These are phyloP conservation scores for Apiotrichum akiyoshidainum DNA, from an alignment of 1,284 basidiomycete genomes.

Conservation along the genomic window DNA sequence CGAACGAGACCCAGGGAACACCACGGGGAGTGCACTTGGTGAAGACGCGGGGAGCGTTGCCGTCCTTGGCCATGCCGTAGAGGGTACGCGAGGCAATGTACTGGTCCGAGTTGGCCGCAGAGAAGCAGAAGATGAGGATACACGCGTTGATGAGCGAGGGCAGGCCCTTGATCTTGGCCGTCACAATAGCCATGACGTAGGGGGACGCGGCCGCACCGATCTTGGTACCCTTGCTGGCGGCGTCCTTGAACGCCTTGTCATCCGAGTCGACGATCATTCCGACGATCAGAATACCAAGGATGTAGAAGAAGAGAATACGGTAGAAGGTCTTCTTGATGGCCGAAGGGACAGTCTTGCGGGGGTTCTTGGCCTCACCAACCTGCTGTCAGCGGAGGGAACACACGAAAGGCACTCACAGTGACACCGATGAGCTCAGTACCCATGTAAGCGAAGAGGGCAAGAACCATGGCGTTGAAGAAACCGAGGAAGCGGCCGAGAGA, in stretches of 20 bases:
- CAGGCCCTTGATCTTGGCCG: constrained; percentile 52
- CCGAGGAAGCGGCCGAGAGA: constrained; percentile 37
- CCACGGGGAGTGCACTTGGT: constrained; percentile 49
- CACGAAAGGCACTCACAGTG: constrained; percentile 33
- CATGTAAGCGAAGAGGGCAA: constrained; percentile 54
- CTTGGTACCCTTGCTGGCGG: background rate
- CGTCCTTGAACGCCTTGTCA: constrained; percentile 9
- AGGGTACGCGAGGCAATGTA: constrained; percentile 57
- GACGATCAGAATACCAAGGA: constrained; percentile 56
- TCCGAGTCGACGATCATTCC: constrained; percentile 58
- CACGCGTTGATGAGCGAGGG: constrained; percentile 54
- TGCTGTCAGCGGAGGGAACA: too few relatives aligned
- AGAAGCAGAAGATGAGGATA: constrained; percentile 51
- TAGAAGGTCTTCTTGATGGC: constrained; percentile 58
- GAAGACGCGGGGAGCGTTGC: constrained; percentile 57
- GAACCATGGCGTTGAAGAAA: constrained; percentile 26
- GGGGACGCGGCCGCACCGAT: constrained; percentile 67
- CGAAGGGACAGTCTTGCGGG: constrained; percentile 59
- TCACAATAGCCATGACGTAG: constrained; percentile 62
- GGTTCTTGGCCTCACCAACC: constrained; percentile 54
- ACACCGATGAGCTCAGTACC: constrained; percentile 60
- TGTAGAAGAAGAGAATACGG: constrained; percentile 68
- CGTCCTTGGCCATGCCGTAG: constrained; percentile 57
- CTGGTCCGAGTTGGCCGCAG: constrained; percentile 58
- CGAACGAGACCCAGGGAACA: constrained; percentile 52